These are phyloP conservation scores for Eutypa lata DNA, from an alignment of 2,329 filamentous ascomycete species.

Conservation along the genomic window DNA sequence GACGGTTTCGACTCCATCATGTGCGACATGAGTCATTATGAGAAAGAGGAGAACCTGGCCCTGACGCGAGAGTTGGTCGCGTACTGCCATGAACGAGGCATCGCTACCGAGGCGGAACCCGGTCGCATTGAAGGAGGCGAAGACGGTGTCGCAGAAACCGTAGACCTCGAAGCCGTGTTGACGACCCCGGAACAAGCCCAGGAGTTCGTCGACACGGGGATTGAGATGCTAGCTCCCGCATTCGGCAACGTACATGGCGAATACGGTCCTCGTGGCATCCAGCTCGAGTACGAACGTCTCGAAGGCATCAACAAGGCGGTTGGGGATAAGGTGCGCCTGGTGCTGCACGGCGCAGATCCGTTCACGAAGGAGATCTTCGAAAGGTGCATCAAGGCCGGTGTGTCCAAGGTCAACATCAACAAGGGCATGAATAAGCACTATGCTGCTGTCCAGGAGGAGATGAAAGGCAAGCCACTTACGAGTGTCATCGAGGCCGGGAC, in stretches of 20 bases:
- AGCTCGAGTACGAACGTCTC: slow-evolving; percentile 33
- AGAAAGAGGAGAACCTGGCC: slow-evolving; percentile 66
- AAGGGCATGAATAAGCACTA: slow-evolving; percentile 50
- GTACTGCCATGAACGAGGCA: slow-evolving; percentile 63
- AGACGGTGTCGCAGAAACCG: slow-evolving; percentile 61
- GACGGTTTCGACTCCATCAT: slow-evolving; percentile 69
- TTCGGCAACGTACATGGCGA: slow-evolving; percentile 69
- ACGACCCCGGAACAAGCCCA: slow-evolving; percentile 63
- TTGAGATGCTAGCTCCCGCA: slow-evolving; percentile 65
- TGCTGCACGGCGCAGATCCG: slow-evolving; percentile 47
- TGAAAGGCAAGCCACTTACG: slow-evolving; percentile 43
- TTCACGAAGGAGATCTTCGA: slow-evolving; percentile 43
- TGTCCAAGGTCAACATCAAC: slow-evolving; percentile 51
- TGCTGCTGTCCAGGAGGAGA: slow-evolving; percentile 40
- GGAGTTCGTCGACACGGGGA: slow-evolving; percentile 63
- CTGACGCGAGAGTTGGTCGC: slow-evolving; percentile 60
- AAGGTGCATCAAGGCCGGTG: slow-evolving; percentile 41
- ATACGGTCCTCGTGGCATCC: slow-evolving; percentile 49
- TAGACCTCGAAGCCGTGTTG: slow-evolving; percentile 41
- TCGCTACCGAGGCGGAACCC: slow-evolving; percentile 69
- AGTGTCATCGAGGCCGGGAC: slow-evolving; percentile 46
- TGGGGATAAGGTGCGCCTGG: slow-evolving; percentile 42
- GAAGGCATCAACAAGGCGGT: slow-evolving; percentile 37
- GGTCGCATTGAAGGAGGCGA: slow-evolving; percentile 66
- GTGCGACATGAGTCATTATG: slow-evolving; percentile 74